Percentiles rank a stretch among this genome's conserved stretches.
phyloP scores from a whole-genome alignment of 1,139 yeast genomes.

The Candida tropicalis region DNA sequence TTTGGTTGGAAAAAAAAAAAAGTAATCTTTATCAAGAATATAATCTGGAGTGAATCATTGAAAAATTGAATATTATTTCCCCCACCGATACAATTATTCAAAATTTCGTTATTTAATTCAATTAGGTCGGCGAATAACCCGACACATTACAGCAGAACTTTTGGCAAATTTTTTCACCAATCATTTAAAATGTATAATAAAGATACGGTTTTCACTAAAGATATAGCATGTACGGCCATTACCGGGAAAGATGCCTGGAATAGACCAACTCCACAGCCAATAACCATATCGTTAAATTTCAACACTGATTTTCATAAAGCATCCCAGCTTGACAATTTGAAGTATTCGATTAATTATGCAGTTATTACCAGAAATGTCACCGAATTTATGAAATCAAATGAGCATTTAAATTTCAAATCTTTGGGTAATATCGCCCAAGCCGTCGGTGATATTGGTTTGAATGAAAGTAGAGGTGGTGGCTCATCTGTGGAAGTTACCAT shows the following conservation, averaged over 20 bases:
- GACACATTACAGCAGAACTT: slow-evolving; percentile 15
- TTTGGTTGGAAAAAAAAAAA: too few species aligned
- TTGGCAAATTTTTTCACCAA: slow-evolving; percentile 17
- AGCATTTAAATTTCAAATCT: slow-evolving; percentile 51
- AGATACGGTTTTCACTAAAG: slow-evolving; percentile 61
- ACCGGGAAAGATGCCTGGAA: slow-evolving; percentile 82
- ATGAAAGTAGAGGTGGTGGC: slow-evolving; percentile 54
- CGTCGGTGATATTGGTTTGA: slow-evolving; percentile 51
- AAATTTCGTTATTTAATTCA: slow-evolving; percentile 12
- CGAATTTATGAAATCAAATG: slow-evolving; percentile 50
- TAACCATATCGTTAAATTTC: slow-evolving; percentile 59
- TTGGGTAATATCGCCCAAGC: slow-evolving; percentile 59
- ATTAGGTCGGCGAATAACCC: slow-evolving; percentile 23
- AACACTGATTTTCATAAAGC: slow-evolving; percentile 73
- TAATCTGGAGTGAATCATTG: too few species aligned
- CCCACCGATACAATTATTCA: slow-evolving; percentile 7
- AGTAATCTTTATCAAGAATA: too few species aligned
- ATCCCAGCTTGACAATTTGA: slow-evolving; percentile 73
- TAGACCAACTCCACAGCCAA: slow-evolving; percentile 69
- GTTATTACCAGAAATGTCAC: slow-evolving; percentile 68
- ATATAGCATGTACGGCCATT: slow-evolving; percentile 61
- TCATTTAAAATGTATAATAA: slow-evolving; percentile 24
- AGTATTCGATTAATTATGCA: slow-evolving; percentile 85
- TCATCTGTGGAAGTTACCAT: slow-evolving; percentile 48
- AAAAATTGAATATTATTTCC: neutral